Conservation (phyloP, 2,329 filamentous ascomycete species). For the Talaromyces sp. region DNA sequence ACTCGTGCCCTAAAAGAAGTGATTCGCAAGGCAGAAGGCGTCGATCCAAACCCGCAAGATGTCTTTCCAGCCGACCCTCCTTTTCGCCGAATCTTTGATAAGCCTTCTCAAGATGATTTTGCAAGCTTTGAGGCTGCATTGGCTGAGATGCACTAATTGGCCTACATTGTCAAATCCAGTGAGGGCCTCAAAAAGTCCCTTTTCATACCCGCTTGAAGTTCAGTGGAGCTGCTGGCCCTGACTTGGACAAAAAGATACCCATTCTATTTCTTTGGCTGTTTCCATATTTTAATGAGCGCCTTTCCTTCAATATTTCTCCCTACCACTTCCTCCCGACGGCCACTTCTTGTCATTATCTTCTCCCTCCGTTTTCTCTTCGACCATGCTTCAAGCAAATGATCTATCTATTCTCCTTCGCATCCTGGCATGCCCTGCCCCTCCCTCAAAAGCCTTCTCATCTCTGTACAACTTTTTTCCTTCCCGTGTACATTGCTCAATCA, state of each 20-base stretch:
- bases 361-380: conserved; percentile 11
- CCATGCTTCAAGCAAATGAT: background rate
- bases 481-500: conserved; percentile 22
- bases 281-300: background rate
- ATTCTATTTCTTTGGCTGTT: background rate
- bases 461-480: conserved; percentile 19
- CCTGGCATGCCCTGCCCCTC: conserved; percentile 5
- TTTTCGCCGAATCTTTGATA: conserved; percentile 53
- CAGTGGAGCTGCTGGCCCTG: background rate
- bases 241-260: background rate
- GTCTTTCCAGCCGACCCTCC: conserved; percentile 43
- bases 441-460: conserved; percentile 18
- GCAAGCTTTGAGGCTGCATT: conserved; percentile 32
- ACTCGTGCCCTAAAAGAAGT: conserved; percentile 54
- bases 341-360: background rate
- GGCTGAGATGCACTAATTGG: conserved; percentile 24
- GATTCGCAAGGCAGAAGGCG: conserved; percentile 53
- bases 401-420: conserved; percentile 4
- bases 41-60: conserved; percentile 35
- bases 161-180: background rate
- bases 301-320: background rate
- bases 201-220: background rate
- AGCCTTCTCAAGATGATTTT: conserved; percentile 38
- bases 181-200: background rate
- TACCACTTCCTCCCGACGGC: too few relatives aligned